Conservation (phyloP, 2,329 filamentous ascomycete species). For the Alternaria rosae region DNA sequence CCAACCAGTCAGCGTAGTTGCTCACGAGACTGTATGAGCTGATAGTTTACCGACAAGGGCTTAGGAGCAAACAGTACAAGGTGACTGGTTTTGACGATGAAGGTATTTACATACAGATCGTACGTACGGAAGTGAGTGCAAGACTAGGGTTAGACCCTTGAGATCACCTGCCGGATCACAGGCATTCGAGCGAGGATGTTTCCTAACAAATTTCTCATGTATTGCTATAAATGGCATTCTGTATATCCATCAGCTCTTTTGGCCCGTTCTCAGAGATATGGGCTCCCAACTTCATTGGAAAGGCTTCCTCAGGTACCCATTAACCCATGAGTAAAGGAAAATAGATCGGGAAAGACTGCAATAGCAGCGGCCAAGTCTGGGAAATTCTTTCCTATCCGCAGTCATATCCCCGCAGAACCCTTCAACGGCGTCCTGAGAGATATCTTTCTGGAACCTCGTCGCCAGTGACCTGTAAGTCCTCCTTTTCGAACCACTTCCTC, state of each 20-base stretch:
- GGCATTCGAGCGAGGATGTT: accelerated
- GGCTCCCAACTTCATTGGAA: neutral
- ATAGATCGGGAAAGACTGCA: neutral
- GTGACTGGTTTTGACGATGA: neutral
- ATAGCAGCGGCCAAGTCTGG: too few species aligned
- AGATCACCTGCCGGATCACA: neutral
- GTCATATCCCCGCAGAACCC: too few species aligned
- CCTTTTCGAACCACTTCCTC: too few species aligned
- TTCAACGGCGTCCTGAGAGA: too few species aligned
- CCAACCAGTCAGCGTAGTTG: neutral
- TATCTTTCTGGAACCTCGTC: too few species aligned
- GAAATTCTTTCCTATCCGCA: too few species aligned
- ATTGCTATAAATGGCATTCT: neutral
- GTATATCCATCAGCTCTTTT: neutral
- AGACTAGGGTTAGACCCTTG: neutral
- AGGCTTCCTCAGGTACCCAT: neutral
- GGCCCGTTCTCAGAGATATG: neutral
- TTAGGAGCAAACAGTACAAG: neutral
- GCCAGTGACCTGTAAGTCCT: too few species aligned
- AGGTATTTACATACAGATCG: neutral
- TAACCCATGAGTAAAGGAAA: neutral
- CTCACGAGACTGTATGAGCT: neutral
- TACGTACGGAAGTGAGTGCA: neutral
- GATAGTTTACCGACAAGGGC: neutral
- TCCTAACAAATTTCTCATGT: accelerated